These are phyloP conservation scores for Theobroma cacao DNA, from an alignment of 345 rosid species.

Conservation along the genomic window DNA sequence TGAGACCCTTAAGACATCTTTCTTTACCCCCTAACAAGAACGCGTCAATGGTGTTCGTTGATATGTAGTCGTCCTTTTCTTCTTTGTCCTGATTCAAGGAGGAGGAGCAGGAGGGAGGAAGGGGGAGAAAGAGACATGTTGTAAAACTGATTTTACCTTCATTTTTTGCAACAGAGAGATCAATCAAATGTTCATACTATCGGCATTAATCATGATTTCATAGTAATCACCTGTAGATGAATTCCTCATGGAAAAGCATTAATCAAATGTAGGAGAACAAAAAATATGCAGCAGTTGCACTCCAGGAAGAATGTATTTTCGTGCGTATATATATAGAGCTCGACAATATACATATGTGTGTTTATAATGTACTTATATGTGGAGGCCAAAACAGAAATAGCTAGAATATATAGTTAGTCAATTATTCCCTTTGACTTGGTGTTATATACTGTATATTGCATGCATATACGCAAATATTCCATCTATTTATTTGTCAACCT, in stretches of 20 bases:
- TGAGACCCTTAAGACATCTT: conserved; percentile 15
- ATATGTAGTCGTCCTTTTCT: conserved; percentile 24
- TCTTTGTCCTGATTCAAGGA: conserved; percentile 4
- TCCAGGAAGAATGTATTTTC: background rate
- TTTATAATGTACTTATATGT: too few species aligned
- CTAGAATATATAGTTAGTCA: background rate
- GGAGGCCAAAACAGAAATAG: background rate
- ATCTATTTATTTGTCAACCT: background rate
- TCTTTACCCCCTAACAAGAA: background rate
- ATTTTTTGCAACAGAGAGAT: too few species aligned
- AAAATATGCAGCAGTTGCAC: too few species aligned
- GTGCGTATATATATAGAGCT: background rate
- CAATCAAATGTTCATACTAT: too few species aligned
- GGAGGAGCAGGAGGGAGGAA: too few species aligned
- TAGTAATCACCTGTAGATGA: too few species aligned
- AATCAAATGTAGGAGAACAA: too few species aligned
- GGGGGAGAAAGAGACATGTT: background rate
- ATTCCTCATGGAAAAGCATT: too few species aligned
- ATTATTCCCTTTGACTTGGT: background rate
- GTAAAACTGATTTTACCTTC: too few species aligned
- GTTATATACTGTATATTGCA: background rate
- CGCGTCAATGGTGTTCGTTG: conserved; percentile 19
- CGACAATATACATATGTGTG: background rate
- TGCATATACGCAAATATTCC: background rate
- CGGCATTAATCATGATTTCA: too few species aligned